Evolutionary conservation across 257 asterid genomes (phyloP).

Genomic region (Nemophila menziesii): DNA sequence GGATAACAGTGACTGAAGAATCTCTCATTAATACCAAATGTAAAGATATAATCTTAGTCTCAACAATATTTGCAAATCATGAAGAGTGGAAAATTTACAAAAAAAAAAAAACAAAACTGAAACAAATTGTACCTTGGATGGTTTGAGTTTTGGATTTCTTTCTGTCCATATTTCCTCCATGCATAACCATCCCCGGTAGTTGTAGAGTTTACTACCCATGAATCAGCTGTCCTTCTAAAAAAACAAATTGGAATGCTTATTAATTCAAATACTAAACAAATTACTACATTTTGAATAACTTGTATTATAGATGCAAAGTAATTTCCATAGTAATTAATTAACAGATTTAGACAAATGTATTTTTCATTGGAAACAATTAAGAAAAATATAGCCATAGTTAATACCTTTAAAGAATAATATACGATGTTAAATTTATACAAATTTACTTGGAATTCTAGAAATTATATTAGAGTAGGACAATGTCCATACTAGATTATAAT

Average conservation of each 20-base stretch:
- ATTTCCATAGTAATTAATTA: too few species aligned
- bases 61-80: too few species aligned
- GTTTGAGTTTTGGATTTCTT: constrained; percentile 31
- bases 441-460: too few species aligned
- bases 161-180: constrained; percentile 95
- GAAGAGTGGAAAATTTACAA: background rate
- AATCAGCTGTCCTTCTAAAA: constrained; percentile 34
- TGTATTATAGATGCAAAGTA: too few species aligned
- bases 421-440: too few species aligned
- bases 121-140: constrained; percentile 45
- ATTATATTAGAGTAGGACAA: background rate
- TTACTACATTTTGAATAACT: background rate
- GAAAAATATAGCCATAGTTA: background rate
- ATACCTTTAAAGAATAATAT: background rate
- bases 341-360: background rate
- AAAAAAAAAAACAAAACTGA: background rate
- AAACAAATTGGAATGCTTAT: background rate
- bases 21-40: too few species aligned
- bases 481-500: too few species aligned
- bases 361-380: background rate
- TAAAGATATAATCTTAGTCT: too few species aligned
- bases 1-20: too few species aligned
- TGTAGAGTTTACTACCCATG: constrained; percentile 21
- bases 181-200: constrained; percentile 48
- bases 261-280: background rate